These are phyloP conservation scores for Talaromyces sp. DNA, from an alignment of 2,329 filamentous ascomycete species.

Conservation along the genomic window DNA sequence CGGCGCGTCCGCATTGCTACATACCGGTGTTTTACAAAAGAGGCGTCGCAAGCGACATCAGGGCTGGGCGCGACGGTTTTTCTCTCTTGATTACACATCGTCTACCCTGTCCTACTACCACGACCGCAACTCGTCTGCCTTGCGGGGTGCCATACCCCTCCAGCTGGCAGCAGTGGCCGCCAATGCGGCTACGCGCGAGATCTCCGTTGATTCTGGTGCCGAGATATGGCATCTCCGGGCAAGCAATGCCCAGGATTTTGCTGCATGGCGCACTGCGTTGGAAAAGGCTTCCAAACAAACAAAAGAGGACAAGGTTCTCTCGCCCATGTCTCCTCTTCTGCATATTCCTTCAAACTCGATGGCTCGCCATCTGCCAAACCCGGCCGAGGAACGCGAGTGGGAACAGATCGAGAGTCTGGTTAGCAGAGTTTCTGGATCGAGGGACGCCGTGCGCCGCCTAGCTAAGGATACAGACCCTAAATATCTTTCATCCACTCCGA, in stretches of 20 bases:
- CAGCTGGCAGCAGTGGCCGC: slow-evolving; percentile 86
- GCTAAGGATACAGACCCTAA: slow-evolving; percentile 77
- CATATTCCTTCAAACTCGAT: slow-evolving; percentile 27
- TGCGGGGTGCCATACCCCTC: slow-evolving; percentile 87
- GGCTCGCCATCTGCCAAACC: slow-evolving; percentile 22
- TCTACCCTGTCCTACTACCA: slow-evolving; percentile 96
- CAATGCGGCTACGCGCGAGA: slow-evolving; percentile 81
- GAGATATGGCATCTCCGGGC: slow-evolving; percentile 95
- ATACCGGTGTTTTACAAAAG: slow-evolving; percentile 83
- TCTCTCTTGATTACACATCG: slow-evolving; percentile 90
- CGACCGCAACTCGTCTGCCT: slow-evolving; percentile 83
- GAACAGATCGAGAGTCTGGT: slow-evolving; percentile 77
- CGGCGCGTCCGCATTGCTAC: slow-evolving; percentile 50
- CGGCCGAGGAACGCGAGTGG: slow-evolving; percentile 77
- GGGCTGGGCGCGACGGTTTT: slow-evolving; percentile 87
- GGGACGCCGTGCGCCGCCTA: slow-evolving; percentile 80
- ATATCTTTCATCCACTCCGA: slow-evolving; percentile 30
- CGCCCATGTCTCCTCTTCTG: slow-evolving; percentile 18
- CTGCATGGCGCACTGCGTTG: slow-evolving; percentile 78
- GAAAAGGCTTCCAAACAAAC: slow-evolving; percentile 66
- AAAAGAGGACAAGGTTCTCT: slow-evolving; percentile 24
- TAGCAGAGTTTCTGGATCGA: slow-evolving; percentile 76
- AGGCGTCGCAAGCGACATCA: slow-evolving; percentile 88
- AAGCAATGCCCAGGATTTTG: slow-evolving; percentile 75
- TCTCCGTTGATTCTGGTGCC: slow-evolving; percentile 92